Evolutionary conservation across 768 basidiomycete species (phyloP).

Genomic region (Tremella fuciformis): DNA sequence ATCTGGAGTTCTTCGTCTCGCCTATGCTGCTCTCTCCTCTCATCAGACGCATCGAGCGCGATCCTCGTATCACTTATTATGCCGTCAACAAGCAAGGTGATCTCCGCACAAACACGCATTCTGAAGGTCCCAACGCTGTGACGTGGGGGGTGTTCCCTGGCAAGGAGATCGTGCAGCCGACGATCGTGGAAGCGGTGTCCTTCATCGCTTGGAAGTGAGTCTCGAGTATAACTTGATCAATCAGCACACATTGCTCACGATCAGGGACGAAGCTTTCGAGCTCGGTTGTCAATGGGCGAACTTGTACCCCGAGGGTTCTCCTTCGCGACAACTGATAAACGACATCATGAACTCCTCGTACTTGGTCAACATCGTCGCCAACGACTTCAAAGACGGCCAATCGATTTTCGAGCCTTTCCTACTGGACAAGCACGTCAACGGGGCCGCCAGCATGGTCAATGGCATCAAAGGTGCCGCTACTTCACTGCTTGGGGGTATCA

Average conservation of each 20-base stretch:
- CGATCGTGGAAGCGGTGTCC: constrained; percentile 92
- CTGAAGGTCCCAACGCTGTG: constrained; percentile 95
- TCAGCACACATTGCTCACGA: neutral
- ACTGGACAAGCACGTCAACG: constrained; percentile 22
- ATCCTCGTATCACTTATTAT: constrained; percentile 89
- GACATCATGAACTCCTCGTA: constrained; percentile 75
- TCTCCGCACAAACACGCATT: constrained; percentile 87
- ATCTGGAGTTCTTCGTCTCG: constrained; percentile 90
- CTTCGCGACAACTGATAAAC: constrained; percentile 70
- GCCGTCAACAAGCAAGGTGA: constrained; percentile 96
- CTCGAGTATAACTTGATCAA: neutral
- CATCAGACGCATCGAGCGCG: constrained; percentile 76
- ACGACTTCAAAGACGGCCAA: constrained; percentile 80
- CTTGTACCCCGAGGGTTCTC: constrained; percentile 73
- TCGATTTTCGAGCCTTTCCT: constrained; percentile 83
- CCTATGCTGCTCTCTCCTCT: constrained; percentile 70
- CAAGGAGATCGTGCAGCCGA: constrained; percentile 85
- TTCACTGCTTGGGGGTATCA: constrained; percentile 10
- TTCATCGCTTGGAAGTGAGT: constrained; percentile 93
- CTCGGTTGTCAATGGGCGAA: constrained; percentile 87
- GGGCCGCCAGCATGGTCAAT: neutral
- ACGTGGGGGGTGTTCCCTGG: constrained; percentile 98
- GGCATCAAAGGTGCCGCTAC: constrained; percentile 8
- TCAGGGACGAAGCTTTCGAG: constrained; percentile 83
- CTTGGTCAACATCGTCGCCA: constrained; percentile 94